Base-by-base conservation (phyloP, 768 basidiomycete species). In the Hericium alpestre region DNA sequence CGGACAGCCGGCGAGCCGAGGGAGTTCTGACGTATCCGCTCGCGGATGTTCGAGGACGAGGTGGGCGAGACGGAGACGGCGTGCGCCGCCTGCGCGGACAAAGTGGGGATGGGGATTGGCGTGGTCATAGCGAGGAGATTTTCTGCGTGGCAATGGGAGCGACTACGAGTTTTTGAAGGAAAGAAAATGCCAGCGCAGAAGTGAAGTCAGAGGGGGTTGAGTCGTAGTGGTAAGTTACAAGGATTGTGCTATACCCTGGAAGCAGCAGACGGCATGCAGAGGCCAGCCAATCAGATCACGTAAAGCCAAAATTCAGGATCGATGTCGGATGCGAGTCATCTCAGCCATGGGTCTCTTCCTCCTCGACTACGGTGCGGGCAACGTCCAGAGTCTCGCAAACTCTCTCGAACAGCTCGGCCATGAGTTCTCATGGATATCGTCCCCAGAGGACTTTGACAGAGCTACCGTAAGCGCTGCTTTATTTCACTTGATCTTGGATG, bases 321-420 rank as follows among this genome's bases (percentile, higher is more conserved):
- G n/a, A 20, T n/a, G n/a, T n/a, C n/a, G n/a, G n/a, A n/a, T 10
- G 20, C 43, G 43, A 46, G 43, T 46, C 43, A 46, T 50, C 25
- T 11, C 20, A 32, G 15, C 15, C 49, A 50, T 50, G 18, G 27
- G 27, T 38, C 83, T 96, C 61, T 98, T 84, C 71, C 82, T 98
- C 65, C 86, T 98, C 62, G 95, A 97, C 71, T 96, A 98, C 68
- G 94, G 94, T 69, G 94, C 94, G 53, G 94, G 94, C 20, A 97
- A 93, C 67, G 90, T 93, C 49, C 86, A 86, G 73, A 92, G 89
- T 66, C 83, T 98, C 41, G 94, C 94, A 27, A 98, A 98, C 70
- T 89, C 94, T 1, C 77, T 98, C 62, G 79, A 73, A 47, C 81
- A 81, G 57, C 83, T 98, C 0, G 94, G 95, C 15, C 83, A 91